A percentile compares a stretch with the other conserved stretches of the same genome.
These are phyloP conservation scores for Biancaea sappan DNA, from an alignment of 306 rosid species.

Conservation along the genomic window DNA sequence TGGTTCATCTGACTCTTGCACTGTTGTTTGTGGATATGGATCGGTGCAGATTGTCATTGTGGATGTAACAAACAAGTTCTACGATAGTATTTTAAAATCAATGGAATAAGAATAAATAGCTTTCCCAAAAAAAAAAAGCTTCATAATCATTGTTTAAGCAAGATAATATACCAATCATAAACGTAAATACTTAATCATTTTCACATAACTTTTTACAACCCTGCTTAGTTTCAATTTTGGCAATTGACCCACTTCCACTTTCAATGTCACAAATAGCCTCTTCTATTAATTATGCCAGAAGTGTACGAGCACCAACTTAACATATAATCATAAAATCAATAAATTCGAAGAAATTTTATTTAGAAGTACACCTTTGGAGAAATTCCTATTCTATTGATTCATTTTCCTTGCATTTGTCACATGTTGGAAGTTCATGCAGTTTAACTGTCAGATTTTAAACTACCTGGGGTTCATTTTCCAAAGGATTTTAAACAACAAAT, in stretches of 20 bases:
- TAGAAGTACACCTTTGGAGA: too few relatives aligned
- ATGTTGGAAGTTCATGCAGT: not conserved
- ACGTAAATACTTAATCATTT: conserved; percentile 17
- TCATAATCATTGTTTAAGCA: not conserved
- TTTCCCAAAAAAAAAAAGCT: not conserved
- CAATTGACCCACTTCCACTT: not conserved
- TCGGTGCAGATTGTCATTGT: conserved; percentile 59
- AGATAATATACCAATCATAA: conserved; percentile 5
- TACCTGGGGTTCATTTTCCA: not conserved
- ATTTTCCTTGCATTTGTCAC: not conserved
- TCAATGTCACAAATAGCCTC: not conserved
- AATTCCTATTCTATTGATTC: too few relatives aligned
- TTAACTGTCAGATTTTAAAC: too few relatives aligned
- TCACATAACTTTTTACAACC: not conserved
- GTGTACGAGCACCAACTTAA: not conserved
- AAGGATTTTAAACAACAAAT: not conserved
- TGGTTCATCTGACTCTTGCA: conserved; percentile 45
- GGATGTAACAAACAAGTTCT: conserved; percentile 91
- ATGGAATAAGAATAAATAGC: not conserved
- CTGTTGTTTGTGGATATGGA: conserved; percentile 46
- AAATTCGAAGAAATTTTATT: too few relatives aligned
- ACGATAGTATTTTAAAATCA: conserved; percentile 33
- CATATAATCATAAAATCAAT: not conserved
- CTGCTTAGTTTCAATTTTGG: not conserved
- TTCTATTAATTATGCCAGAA: not conserved